Base-by-base conservation (phyloP, 169 alveolate genomes). In the Plasmodium inui region DNA sequence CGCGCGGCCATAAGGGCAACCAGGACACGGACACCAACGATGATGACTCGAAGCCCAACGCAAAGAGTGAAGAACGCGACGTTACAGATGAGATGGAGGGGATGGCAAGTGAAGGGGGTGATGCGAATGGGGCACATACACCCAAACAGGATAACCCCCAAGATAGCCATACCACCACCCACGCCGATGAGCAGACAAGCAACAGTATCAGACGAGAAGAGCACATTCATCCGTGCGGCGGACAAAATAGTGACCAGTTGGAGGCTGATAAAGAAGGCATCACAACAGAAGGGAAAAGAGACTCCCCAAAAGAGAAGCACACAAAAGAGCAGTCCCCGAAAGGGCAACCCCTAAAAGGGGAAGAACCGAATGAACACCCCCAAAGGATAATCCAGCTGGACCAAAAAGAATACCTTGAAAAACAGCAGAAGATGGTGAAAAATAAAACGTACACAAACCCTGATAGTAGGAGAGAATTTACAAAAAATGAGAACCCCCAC, bases 401-500 rank as follows among this genome's bases (percentile, higher is more conserved):
- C 26, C 37, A 61, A 17, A 82, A 81, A 34, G 95, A 81, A 57
- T 81, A 90, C 28, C 76, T 70, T 17, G 84, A 81, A 46, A 90
- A 80, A 90, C 50, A 70, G 55, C 26, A 90, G 30, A 80, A 81
- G 39, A 6, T 80, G 39, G 50, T 74, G 39, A 80, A 26, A 82
- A 80, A 82, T 17, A 80, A 78, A 80, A 81, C 81, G 32, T 22
- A 67, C 26, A 22, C 14, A 30, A 7, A 34, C 41, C 41, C 79
- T 34, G 34, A 88, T n/a, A 50, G 41, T 37, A 50, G 50, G 44
- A 37, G 28, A 12, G 79, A 81, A 41, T 80, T 44, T 81, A 81
- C 71, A 14, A 90, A 71, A 90, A 90, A 90, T 90, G 32, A 67
- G 5, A 90, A 90, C 70, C 78, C 83, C 34, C 91, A 90, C 55